Percentiles rank a stretch among this genome's conserved stretches.
These are phyloP conservation scores for Cladorrhinum sp. DNA, from an alignment of 2,329 filamentous ascomycete species.

Conservation along the genomic window DNA sequence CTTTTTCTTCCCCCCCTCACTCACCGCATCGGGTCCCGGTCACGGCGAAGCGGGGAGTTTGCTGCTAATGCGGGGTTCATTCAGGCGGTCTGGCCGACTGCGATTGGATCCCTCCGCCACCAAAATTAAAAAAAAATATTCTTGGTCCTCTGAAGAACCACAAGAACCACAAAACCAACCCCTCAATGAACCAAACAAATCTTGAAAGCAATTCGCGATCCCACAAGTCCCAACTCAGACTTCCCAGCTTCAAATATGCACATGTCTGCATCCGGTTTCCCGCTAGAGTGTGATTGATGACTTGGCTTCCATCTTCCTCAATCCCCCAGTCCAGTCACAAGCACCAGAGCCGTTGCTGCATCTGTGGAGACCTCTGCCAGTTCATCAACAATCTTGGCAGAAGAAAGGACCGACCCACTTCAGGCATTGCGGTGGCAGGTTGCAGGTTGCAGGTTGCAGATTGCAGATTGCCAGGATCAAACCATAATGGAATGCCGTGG, in stretches of 20 bases:
- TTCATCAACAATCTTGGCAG: conserved; percentile 4
- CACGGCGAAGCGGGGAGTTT: background rate
- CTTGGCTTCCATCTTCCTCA: background rate
- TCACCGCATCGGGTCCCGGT: background rate
- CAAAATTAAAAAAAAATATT: background rate
- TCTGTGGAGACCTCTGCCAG: conserved; percentile 4
- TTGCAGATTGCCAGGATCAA: too few species aligned
- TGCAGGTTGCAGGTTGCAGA: too few species aligned
- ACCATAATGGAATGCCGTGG: background rate
- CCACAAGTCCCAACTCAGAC: background rate
- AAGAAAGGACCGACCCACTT: conserved; percentile 2
- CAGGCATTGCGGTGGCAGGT: background rate
- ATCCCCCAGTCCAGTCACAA: background rate
- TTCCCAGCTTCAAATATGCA: background rate
- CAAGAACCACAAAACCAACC: background rate
- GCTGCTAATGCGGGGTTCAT: background rate
- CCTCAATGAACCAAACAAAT: background rate
- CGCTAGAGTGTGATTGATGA: background rate
- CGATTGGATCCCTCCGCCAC: background rate
- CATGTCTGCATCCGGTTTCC: background rate
- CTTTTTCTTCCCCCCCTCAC: too few species aligned
- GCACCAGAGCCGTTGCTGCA: background rate
- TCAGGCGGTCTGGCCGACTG: background rate
- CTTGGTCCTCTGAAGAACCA: too few species aligned
- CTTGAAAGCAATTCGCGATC: too few species aligned